Conservation (phyloP, 805 yeast genomes). For the Candida dendrica region DNA sequence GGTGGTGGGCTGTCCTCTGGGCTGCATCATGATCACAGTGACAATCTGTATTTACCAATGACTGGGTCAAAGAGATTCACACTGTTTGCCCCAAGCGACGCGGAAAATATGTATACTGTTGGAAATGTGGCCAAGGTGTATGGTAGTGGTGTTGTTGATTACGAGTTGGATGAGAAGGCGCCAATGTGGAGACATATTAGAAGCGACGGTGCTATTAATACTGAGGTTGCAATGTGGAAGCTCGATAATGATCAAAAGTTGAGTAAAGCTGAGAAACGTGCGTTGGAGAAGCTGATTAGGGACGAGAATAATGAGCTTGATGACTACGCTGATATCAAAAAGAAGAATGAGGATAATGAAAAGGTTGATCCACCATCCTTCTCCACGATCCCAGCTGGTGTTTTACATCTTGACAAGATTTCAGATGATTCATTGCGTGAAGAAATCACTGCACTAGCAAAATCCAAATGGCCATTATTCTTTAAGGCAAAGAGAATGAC, state of each 20-base stretch:
- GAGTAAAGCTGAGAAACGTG: conserved; percentile 15
- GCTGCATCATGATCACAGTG: conserved; percentile 76
- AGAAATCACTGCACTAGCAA: conserved; percentile 28
- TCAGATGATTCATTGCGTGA: conserved; percentile 19
- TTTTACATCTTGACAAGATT: conserved; percentile 54
- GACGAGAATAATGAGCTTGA: conserved; percentile 18
- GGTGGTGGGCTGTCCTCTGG: conserved; percentile 63
- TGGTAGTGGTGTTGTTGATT: conserved; percentile 63
- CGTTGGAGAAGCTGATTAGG: conserved; percentile 20
- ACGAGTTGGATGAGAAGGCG: conserved; percentile 43
- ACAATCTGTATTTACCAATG: conserved; percentile 57
- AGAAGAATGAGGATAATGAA: conserved; percentile 10
- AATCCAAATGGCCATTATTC: conserved; percentile 43
- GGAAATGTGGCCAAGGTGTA: conserved; percentile 50
- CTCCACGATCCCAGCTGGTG: conserved; percentile 53
- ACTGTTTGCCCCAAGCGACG: conserved; percentile 57
- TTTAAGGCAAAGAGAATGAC: conserved; percentile 32
- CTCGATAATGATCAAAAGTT: conserved; percentile 23
- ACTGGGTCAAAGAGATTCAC: conserved; percentile 63
- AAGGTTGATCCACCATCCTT: conserved; percentile 63
- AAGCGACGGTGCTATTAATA: conserved; percentile 53
- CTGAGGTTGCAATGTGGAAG: conserved; percentile 40
- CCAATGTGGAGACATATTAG: conserved; percentile 58
- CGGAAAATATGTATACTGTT: conserved; percentile 50
- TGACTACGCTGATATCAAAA: conserved; percentile 12